phyloP scores from a whole-genome alignment of 2,329 filamentous ascomycete genomes.

The Fusarium napiforme region DNA sequence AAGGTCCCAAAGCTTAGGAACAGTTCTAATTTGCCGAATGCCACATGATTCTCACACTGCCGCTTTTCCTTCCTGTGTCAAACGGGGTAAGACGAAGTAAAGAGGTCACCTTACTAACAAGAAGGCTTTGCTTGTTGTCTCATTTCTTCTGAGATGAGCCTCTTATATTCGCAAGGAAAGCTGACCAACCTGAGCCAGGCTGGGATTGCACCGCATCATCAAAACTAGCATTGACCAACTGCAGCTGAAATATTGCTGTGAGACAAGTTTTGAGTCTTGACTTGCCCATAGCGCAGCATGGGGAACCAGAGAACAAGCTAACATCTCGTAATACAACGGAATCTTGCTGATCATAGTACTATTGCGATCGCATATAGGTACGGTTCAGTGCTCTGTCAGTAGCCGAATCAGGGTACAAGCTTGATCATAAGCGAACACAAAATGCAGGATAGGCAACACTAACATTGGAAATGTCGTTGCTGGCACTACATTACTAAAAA shows the following conservation, averaged over 20 bases:
- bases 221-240: not conserved
- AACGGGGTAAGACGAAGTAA: not conserved
- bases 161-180: not conserved
- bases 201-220: not conserved
- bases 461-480: not conserved
- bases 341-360: conserved; percentile 24
- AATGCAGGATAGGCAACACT: not conserved
- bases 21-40: not conserved
- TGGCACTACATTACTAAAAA: not conserved
- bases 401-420: conserved; percentile 29
- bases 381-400: conserved; percentile 6
- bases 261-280: conserved; percentile 9
- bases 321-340: conserved; percentile 17
- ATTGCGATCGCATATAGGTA: conserved; percentile 17
- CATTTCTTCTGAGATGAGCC: not conserved
- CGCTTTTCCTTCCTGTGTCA: not conserved
- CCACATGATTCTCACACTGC: not conserved
- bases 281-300: conserved; percentile 25
- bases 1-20: not conserved
- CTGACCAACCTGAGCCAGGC: not conserved
- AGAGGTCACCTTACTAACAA: not conserved
- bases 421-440: conserved; percentile 17
- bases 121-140: not conserved
- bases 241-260: conserved; percentile 15
- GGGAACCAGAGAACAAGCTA: conserved; percentile 18